Conservation (phyloP, 257 asterid genomes). For the Solanum verrucosum region DNA sequence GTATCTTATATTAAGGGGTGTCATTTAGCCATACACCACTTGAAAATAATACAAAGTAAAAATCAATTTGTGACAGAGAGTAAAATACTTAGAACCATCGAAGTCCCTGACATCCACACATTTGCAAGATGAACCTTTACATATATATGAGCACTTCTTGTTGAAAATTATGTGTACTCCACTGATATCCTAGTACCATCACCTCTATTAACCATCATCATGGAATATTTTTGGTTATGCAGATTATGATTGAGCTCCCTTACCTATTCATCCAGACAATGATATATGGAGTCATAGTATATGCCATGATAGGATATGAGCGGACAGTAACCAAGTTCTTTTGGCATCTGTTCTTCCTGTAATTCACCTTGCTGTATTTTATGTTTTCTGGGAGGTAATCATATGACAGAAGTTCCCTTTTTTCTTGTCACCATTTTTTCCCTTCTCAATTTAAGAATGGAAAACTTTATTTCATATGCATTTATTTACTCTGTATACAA, state of each 20-base stretch:
- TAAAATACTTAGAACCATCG: background rate
- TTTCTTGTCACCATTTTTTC: background rate
- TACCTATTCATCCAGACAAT: conserved; percentile 3
- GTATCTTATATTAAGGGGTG: background rate
- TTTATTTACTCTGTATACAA: background rate
- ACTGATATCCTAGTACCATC: too few relatives aligned
- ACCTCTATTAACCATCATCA: background rate
- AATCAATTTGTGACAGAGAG: background rate
- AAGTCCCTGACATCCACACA: background rate
- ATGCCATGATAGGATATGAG: conserved; percentile 8
- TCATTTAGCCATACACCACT: background rate
- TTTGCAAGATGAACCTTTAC: background rate
- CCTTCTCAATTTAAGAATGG: background rate
- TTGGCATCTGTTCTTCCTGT: conserved; percentile 11
- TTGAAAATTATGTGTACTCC: background rate
- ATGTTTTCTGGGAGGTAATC: background rate
- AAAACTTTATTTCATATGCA: background rate
- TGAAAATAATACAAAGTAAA: background rate
- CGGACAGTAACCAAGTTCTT: conserved; percentile 7
- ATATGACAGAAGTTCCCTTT: background rate
- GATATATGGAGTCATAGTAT: conserved; percentile 3
- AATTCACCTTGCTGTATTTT: conserved; percentile 8
- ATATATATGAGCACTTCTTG: background rate
- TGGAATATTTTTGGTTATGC: background rate
- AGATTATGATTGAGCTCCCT: conserved; percentile 8